Conservation (phyloP, 192 early-diverging fungal species). For the Coemansia sp. region DNA sequence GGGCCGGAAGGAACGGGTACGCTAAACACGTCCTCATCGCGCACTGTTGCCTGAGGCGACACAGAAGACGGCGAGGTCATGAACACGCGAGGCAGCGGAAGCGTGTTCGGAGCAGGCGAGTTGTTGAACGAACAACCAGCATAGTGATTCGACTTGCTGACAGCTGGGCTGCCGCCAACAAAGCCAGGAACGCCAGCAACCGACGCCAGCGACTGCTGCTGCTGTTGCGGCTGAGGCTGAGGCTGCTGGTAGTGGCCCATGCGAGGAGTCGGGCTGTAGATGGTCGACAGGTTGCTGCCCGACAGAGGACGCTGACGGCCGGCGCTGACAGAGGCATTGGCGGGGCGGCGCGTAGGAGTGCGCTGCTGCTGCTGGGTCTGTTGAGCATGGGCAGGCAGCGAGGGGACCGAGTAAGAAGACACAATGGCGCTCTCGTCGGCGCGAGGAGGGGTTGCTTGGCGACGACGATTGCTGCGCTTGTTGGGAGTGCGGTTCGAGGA, state of each 20-base stretch:
- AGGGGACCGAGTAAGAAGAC: conserved; percentile 1
- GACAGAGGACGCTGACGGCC: conserved; percentile 11
- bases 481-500: neutral
- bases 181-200: neutral
- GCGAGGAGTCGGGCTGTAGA: conserved; percentile 14
- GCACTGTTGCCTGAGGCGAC: conserved; percentile 4
- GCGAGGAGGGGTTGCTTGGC: conserved; percentile 13
- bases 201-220: conserved; percentile 1
- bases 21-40: conserved; percentile 46
- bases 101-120: conserved; percentile 42
- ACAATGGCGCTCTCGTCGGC: neutral
- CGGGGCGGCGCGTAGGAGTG: conserved; percentile 14
- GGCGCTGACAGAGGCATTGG: conserved; percentile 1
- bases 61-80: conserved; percentile 21
- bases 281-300: conserved; percentile 9
- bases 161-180: conserved; percentile 19
- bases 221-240: neutral
- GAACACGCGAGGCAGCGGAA: conserved; percentile 47
- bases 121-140: conserved; percentile 54
- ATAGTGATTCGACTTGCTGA: conserved; percentile 33
- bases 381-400: conserved; percentile 1
- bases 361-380: conserved; percentile 10
- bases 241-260: conserved; percentile 3
- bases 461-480: conserved; percentile 20
- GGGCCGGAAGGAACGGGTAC: neutral